Percentiles rank a stretch among this genome's conserved stretches.
phyloP scores from a whole-genome alignment of 139 green algal species.

The Picochlorum costavermella region DNA sequence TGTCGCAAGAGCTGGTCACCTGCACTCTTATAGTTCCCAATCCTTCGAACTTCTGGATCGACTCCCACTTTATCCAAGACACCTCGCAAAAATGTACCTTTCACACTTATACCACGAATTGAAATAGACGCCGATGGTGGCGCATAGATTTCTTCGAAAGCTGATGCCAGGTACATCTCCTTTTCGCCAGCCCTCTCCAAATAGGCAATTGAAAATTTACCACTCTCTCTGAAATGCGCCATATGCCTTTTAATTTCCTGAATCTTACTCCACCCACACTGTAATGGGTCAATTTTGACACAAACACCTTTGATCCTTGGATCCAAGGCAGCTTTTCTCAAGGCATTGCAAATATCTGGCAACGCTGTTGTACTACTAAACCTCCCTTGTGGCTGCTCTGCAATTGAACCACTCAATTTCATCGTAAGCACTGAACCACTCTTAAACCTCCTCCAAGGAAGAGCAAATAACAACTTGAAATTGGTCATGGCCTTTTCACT shows the following conservation, averaged over 20 bases:
- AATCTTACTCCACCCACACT: conserved; percentile 50
- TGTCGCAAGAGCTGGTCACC: conserved; percentile 87
- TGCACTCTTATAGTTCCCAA: conserved; percentile 62
- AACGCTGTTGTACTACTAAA: conserved; percentile 43
- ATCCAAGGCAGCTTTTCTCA: conserved; percentile 83
- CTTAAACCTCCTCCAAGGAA: conserved; percentile 84
- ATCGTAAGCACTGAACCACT: conserved; percentile 56
- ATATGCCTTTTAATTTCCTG: conserved; percentile 73
- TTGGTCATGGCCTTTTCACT: conserved; percentile 10
- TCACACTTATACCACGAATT: conserved; percentile 70
- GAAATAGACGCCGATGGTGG: conserved; percentile 68
- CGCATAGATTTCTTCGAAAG: conserved; percentile 77
- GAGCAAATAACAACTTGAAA: conserved; percentile 36
- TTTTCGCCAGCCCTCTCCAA: conserved; percentile 75
- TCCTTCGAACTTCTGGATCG: conserved; percentile 82
- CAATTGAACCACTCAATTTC: conserved; percentile 42
- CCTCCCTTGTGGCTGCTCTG: conserved; percentile 31
- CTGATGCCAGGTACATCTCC: conserved; percentile 86
- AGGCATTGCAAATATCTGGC: conserved; percentile 52
- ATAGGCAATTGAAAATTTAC: conserved; percentile 83
- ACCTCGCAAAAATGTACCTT: conserved; percentile 75
- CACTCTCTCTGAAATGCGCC: conserved; percentile 52
- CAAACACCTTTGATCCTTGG: conserved; percentile 68
- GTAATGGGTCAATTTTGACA: conserved; percentile 76
- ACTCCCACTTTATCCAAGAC: conserved; percentile 88